Evolutionary conservation across 345 rosid species (phyloP), one percentile per base, ranked within the genome.

Genomic region (Triadica sebifera): DNA sequence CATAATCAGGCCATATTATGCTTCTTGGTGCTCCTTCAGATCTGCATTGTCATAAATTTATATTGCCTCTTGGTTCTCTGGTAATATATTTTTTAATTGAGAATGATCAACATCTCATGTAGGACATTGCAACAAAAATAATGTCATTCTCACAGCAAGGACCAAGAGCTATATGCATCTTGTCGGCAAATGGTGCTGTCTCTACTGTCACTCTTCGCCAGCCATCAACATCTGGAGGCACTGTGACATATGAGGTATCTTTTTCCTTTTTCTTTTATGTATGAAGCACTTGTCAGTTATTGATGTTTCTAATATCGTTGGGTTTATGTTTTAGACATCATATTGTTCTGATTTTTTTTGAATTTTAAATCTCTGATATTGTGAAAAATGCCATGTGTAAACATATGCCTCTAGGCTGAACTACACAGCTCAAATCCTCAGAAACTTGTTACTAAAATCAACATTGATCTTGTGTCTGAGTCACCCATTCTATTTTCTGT

Each of bases 101-200:
- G 72, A 63, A 34, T 68, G 20, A 10, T 76, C 2, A 45, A 71
- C 46, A 65, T 71, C 64, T 67, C 59, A 0, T 60, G 72, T 63
- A 95, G 99, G 98, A 95, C 70, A 85, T 95, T 65, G 95, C 98
- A 15, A 83, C 87, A 24, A 95, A 92, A 85, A 83, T 95, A 71
- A 70, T 89, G 84, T 65, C 93, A 34, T 95, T 93, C 87, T 81
- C 96, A 61, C 98, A 93, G 82, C 97, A 91, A 83, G 92, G 97
- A 65, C 89, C 91, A 70, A 91, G 93, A 85, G 92, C 91, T 39
- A 77, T 88, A 50, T 95, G 98, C 69, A 74, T 95, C 75, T 82
- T 95, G 83, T 93, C 99, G 41, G 96, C 99, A 67, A 90, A 83
- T 70, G 99, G 99, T 19, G 88, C 98, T 15, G 97, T 95, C 56